Evolutionary conservation across 2,329 filamentous ascomycete genomes (phyloP), one percentile per base, ranked within the genome.

Genomic region (Hypoxylon sp.): DNA sequence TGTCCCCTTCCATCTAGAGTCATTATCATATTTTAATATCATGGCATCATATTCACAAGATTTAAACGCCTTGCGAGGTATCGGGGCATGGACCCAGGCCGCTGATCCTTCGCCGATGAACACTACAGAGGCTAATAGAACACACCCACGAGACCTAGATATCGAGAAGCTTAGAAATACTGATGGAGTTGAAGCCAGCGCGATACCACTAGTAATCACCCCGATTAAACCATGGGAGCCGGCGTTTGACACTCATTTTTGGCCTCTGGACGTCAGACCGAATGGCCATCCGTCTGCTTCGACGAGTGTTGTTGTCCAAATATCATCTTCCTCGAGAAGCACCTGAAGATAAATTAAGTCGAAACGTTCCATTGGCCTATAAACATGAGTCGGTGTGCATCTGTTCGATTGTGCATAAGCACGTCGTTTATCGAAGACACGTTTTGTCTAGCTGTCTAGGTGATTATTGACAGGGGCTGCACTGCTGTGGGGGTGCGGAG

Each of bases 41-140:
- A 70, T 68, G 68, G 14, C 61, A 32, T 60, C 60, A 50, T 38
- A 32, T 38, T 36, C 36, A 32, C 23, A 57, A 38, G 56, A 68
- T 19, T 52, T 32, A 9, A 43, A 55, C 43, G 45, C 21, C 14
- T 32, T 68, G 21, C 65, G 36, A 23, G 60, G 68, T 51, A 45
- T 68, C 10, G 68, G 68, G 30, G 46, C 59, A 14, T 70, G 68
- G 68, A 23, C 48, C 28, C 62, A 64, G 28, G 30, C 41, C 11
- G 63, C 43, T 50, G 41, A 60, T 21, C 17, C 32, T n/a, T 49
- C 43, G n/a, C 34, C 34, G 19, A 46, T 46, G 13, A 51, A 49
- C 14, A 38, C 5, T 17, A 21, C 25, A 13, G 56, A 46, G 28
- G 11, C 30, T 9, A 52, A 13, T 45, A 38, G 10, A 13, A 46